Evolutionary conservation across 176 grass and related monocot species (phyloP), one percentile per base, ranked within the genome.

Genomic region (Themeda triandra): DNA sequence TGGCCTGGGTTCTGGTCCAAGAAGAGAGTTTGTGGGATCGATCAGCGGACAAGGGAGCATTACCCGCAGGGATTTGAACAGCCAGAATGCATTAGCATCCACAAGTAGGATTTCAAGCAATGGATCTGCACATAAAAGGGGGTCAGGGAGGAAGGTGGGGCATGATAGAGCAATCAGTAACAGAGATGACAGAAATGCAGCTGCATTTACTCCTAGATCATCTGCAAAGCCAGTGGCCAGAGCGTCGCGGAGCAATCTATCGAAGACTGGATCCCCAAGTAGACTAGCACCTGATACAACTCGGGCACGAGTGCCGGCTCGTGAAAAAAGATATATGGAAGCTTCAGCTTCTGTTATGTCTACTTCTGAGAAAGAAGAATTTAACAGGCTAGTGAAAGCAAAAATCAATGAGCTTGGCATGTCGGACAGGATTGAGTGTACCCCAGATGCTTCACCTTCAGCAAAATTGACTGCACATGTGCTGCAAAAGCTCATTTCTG

Each of bases 401-500:
- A 92, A 79, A 82, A 30, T 92, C 8, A 81, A 11, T 23, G 87
- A 92, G 82, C 84, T 87, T 81, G 85, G 77, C 42, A 24, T 83
- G 19, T 89, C 78, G 25, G 77, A 87, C 63, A 84, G 48, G 84
- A 63, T 68, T 62, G 86, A 85, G 27, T 76, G 72, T 66, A 48
- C 62, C 63, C 68, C 68, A 77, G 73, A 79, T 73, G 86, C 79
- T 24, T 66, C 67, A 67, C 56, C 32, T 85, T 83, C 86, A 19
- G 76, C 12, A 78, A 93, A 78, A 66, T 86, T 87, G 83, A 86
- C 79, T 28, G 75, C 15, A 15, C 65, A 79, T 33, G 29, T 90
- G 78, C 89, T 97, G 66, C 86, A 93, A 82, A 49, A 91, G n/a
- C 89, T 97, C 58, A 88, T 91, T 71, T 81, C 84, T 49, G 89